Evolutionary conservation across 2,329 filamentous ascomycete species (phyloP).

Genomic region (Scolecobasidium constrictum): DNA sequence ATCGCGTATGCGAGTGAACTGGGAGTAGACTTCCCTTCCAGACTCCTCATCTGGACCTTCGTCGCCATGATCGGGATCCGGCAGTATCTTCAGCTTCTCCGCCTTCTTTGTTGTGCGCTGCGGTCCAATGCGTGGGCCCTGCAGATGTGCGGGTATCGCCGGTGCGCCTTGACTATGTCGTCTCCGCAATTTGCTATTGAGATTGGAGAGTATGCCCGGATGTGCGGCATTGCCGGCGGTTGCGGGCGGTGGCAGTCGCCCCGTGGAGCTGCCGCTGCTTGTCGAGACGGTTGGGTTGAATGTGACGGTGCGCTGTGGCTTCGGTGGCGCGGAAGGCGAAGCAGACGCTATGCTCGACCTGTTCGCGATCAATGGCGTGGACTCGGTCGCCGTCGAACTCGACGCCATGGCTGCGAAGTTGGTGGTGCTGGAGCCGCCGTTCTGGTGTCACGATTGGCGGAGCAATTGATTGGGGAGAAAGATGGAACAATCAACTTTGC

Average conservation of each 20-base stretch:
- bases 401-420: constrained; percentile 7
- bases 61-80: constrained; percentile 73
- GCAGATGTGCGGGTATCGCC: constrained; percentile 26
- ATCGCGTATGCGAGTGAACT: constrained; percentile 96
- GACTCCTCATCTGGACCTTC: constrained; percentile 78
- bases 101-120: constrained; percentile 92
- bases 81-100: constrained; percentile 94
- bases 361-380: constrained; percentile 13
- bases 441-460: too few species aligned
- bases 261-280: constrained; percentile 27
- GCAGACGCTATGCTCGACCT: neutral
- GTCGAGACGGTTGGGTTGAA: constrained; percentile 56
- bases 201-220: constrained; percentile 44
- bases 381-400: constrained; percentile 5
- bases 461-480: neutral
- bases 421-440: neutral
- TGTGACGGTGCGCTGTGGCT: constrained; percentile 55
- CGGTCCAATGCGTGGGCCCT: constrained; percentile 68
- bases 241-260: constrained; percentile 13
- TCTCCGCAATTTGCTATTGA: constrained; percentile 80
- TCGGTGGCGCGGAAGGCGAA: constrained; percentile 15
- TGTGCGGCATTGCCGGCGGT: constrained; percentile 14
- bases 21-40: constrained; percentile 89
- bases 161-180: constrained; percentile 71
- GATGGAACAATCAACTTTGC: too few species aligned